Evolutionary conservation across 805 yeast species (phyloP).

Genomic region (Ogataea sp.): DNA sequence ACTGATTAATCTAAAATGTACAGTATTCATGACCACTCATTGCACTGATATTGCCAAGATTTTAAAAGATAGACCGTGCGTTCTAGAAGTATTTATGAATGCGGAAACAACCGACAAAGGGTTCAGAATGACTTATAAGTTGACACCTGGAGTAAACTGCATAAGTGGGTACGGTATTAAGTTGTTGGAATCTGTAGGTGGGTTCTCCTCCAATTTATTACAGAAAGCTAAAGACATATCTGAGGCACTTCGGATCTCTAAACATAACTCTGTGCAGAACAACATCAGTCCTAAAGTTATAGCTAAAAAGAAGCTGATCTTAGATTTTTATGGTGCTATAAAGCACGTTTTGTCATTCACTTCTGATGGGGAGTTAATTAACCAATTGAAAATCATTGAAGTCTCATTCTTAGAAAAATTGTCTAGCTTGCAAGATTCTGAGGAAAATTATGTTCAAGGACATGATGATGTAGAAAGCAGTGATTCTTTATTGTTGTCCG

Average conservation of each 20-base stretch:
- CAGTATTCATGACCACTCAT: slow-evolving; percentile 36
- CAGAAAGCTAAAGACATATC: slow-evolving; percentile 19
- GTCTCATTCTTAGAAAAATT: not conserved
- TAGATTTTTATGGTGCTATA: slow-evolving; percentile 10
- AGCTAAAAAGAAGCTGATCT: slow-evolving; percentile 4
- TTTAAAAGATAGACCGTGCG: slow-evolving; percentile 25
- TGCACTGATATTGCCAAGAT: slow-evolving; percentile 32
- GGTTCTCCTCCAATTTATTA: slow-evolving; percentile 19
- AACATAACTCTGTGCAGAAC: not conserved
- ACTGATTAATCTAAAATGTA: slow-evolving; percentile 19
- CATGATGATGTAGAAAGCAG: no score
- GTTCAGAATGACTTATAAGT: slow-evolving; percentile 24
- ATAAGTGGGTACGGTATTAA: slow-evolving; percentile 23
- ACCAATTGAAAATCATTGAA: not conserved
- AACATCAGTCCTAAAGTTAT: not conserved
- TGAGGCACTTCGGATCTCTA: slow-evolving; percentile 3
- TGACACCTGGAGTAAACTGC: slow-evolving; percentile 14
- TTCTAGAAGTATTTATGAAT: slow-evolving; percentile 30
- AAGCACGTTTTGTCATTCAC: slow-evolving; percentile 1
- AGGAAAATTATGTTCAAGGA: not conserved
- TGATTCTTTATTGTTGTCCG: no score
- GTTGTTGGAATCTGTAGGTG: slow-evolving; percentile 17
- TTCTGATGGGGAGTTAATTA: not conserved
- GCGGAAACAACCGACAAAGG: slow-evolving; percentile 10
- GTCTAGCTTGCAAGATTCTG: not conserved